Conservation (phyloP, 805 yeast genomes). For the Cyberlindnera sargentensis region DNA sequence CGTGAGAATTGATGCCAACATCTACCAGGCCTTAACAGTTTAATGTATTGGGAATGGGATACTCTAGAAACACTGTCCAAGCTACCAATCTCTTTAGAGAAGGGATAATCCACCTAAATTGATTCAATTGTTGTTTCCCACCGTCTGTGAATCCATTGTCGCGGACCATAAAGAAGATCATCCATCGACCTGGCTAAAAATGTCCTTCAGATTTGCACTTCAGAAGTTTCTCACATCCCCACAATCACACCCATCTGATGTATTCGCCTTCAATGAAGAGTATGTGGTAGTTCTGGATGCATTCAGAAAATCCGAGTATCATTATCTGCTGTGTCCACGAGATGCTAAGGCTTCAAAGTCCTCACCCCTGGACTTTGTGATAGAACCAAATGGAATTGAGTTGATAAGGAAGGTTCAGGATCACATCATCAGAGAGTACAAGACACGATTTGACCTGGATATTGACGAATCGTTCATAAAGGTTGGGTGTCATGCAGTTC, state of each 20-base stretch:
- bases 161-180: no score
- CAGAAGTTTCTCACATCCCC: constrained; percentile 44
- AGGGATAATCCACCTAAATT: no score
- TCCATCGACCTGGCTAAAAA: constrained; percentile 8
- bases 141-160: no score
- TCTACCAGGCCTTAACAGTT: no score
- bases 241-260: constrained; percentile 27
- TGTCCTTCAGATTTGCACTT: constrained; percentile 46
- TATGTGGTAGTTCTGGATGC: constrained; percentile 52
- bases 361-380: constrained; percentile 37
- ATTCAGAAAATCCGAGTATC: constrained; percentile 58
- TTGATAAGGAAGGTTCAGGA: constrained; percentile 8
- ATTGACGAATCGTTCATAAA: constrained; percentile 28
- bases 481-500: constrained; percentile 64
- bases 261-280: constrained; percentile 42
- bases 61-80: no score
- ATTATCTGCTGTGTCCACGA: constrained; percentile 56
- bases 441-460: constrained; percentile 10
- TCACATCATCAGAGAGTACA: constrained; percentile 11
- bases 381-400: constrained; percentile 20
- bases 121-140: no score
- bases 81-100: no score
- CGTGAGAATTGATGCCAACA: no score
- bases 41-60: no score
- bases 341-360: constrained; percentile 30